Percentiles rank a stretch among this genome's conserved stretches.
Evolutionary conservation across 2,329 filamentous ascomycete genomes (phyloP).

Genomic region (Cylindrodendrum hubeiense): DNA sequence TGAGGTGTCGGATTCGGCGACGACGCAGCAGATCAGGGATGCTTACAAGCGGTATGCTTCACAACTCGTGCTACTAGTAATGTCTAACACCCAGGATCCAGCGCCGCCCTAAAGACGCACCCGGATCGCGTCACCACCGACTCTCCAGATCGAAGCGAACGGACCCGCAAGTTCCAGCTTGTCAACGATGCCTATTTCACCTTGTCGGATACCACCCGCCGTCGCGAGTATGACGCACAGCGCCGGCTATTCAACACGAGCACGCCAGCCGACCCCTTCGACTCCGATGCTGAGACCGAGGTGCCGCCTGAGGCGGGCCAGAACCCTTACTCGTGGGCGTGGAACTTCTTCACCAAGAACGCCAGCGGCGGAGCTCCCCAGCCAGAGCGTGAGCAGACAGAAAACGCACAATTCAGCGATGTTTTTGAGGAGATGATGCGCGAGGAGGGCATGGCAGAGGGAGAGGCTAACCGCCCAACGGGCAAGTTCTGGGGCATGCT

Average conservation of each 20-base stretch:
- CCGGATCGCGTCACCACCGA: constrained; percentile 89
- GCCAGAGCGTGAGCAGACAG: constrained; percentile 65
- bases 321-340: constrained; percentile 82
- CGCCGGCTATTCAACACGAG: constrained; percentile 49
- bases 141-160: constrained; percentile 83
- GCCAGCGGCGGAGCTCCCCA: constrained; percentile 40
- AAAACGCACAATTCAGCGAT: constrained; percentile 87
- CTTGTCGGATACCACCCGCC: constrained; percentile 81
- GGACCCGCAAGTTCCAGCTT: constrained; percentile 90
- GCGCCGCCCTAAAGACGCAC: constrained; percentile 90
- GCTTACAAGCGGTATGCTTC: constrained; percentile 85
- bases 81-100: constrained; percentile 51
- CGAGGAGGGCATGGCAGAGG: constrained; percentile 85
- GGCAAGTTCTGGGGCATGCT: constrained; percentile 88
- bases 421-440: constrained; percentile 92
- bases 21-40: constrained; percentile 86
- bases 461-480: constrained; percentile 69
- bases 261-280: constrained; percentile 57
- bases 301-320: constrained; percentile 56
- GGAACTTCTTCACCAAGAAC: constrained; percentile 67
- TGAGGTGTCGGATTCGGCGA: constrained; percentile 79
- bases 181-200: constrained; percentile 96
- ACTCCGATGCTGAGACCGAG: constrained; percentile 53
- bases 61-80: background rate
- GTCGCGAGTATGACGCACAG: constrained; percentile 87